Base-by-base conservation (phyloP, 2,329 filamentous ascomycete genomes). In the Phyllosticta paracitricarpa region DNA sequence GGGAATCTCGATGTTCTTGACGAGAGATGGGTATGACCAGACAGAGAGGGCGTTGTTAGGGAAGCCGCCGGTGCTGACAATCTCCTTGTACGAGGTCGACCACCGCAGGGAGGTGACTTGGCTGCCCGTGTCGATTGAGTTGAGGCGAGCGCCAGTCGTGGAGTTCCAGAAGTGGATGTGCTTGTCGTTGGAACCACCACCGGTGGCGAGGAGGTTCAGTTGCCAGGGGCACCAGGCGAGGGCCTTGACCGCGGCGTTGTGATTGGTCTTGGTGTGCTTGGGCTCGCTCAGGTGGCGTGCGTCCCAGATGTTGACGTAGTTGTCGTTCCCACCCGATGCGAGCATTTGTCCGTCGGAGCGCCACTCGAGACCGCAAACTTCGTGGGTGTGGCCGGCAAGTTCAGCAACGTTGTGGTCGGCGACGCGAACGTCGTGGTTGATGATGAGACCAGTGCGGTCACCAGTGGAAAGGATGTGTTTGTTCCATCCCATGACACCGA, bases 91-190 rank as follows among this genome's bases (percentile, higher is more conserved):
- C 77, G 91, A 88, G 64, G 91, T 91, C 82, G 90, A 96, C 94
- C 94, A 99, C 70, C 91, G 88, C 62, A 99, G 84, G 68, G 89
- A 94, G 67, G 94, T 99, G 62, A 99, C 95, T 77, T 99, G 94
- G 55, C 91, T 96, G 64, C 94, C 94, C 51, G 94, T 97, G 75
- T 97, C 92, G 76, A 99, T 97, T 83, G 91, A 96, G 86, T 99
- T 99, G 79, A 96, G 92, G 69, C 94, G 89, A 59, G 94, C 93
- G 64, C 94, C 94, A 4, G 93, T 96, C 24, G 94, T 97, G 55
- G 92, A 95, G 83, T 99, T 99, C 94, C 94, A 99, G 84, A 99
- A 99, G 81, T 99, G 94, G 76, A 99, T 99, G 78, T 97, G 89
- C 68, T 91, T 89, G 75, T 99, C 94, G 76, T 97, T 95, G 53